Evolutionary conservation across 2,329 filamentous ascomycete genomes (phyloP), one percentile per base, ranked within the genome.

Genomic region (Phialophora verrucosa): DNA sequence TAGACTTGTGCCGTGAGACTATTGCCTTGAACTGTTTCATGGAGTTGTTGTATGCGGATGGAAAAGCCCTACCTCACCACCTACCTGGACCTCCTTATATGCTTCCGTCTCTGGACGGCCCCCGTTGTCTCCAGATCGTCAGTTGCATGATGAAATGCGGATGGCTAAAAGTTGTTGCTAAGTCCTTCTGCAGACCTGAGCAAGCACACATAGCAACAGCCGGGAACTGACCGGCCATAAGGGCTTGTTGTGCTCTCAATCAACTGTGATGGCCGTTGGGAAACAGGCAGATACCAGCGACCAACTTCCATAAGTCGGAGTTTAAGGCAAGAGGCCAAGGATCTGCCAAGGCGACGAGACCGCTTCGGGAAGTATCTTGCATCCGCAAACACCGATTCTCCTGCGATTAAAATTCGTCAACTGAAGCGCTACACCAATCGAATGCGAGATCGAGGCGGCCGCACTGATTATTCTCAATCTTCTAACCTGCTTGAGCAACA

Each of bases 11-110:
- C 47, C 31, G 47, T n/a, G 59, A 47, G 20, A 62, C 35, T 50
- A 62, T 62, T 47, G 44, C 42, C 23, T 44, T 53, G 44, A 64
- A 53, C 17, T 58, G 62, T 59, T 59, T 64, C 62, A 59, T 58
- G 54, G 27, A 44, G 25, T 20, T 55, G 32, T 31, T 50, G n/a
- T 56, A 12, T 50, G n/a, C 38, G 57, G 12, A 29, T 42, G 11
- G 17, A 17, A 23, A 2, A n/a, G 7, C n/a, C n/a, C 20, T 53
- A 31, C 20, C 31, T 31, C 12, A 29, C 3, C 14, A n/a, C 11
- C 12, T 17, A 50, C n/a, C 20, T 53, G 23, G n/a, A 11, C 20
- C 44, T 35, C 29, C 47, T 50, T 61, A 61, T 61, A 61, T 58
- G 59, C 23, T 14, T 25, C 17, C 25, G 42, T 8, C 20, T 12